Evolutionary conservation across 78 protist genomes (phyloP).

Genomic region (Dictyostelium citrinum): DNA sequence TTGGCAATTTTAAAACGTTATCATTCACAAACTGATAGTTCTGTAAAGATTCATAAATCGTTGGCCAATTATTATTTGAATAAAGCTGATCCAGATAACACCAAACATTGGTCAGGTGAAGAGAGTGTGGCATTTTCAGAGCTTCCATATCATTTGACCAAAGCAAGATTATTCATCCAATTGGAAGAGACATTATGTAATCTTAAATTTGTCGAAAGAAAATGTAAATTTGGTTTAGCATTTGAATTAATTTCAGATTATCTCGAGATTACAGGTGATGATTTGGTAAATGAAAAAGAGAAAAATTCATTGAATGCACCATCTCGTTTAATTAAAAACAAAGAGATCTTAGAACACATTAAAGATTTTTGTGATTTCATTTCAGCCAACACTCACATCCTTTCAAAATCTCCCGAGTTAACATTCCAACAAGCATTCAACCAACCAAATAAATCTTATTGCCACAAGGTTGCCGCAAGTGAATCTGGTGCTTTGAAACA

Average conservation of each 20-base stretch:
- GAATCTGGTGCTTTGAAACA: neutral
- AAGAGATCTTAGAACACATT: neutral
- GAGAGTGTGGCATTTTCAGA: conserved; percentile 26
- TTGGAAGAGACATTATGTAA: conserved; percentile 38
- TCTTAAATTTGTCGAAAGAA: conserved; percentile 48
- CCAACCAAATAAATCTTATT: conserved; percentile 57
- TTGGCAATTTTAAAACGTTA: conserved; percentile 49
- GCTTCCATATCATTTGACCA: conserved; percentile 52
- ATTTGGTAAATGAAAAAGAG: neutral
- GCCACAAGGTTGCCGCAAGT: conserved; percentile 22
- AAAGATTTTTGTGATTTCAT: conserved; percentile 68
- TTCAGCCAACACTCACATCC: conserved; percentile 28
- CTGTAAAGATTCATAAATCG: conserved; percentile 16
- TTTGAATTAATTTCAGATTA: conserved; percentile 74
- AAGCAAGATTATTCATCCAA: conserved; percentile 17
- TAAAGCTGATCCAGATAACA: conserved; percentile 48
- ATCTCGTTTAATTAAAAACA: conserved; percentile 20
- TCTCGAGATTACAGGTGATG: conserved; percentile 34
- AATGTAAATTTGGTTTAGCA: conserved; percentile 58
- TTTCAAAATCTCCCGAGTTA: conserved; percentile 57
- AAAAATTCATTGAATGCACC: neutral
- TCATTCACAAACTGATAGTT: conserved; percentile 6
- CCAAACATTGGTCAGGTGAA: neutral
- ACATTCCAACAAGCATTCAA: conserved; percentile 83
- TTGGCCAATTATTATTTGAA: conserved; percentile 34